A percentile compares a stretch with the other conserved stretches of the same genome.
Conservation (phyloP, 73 alveolate species). For the Paramecium octaurelia region DNA sequence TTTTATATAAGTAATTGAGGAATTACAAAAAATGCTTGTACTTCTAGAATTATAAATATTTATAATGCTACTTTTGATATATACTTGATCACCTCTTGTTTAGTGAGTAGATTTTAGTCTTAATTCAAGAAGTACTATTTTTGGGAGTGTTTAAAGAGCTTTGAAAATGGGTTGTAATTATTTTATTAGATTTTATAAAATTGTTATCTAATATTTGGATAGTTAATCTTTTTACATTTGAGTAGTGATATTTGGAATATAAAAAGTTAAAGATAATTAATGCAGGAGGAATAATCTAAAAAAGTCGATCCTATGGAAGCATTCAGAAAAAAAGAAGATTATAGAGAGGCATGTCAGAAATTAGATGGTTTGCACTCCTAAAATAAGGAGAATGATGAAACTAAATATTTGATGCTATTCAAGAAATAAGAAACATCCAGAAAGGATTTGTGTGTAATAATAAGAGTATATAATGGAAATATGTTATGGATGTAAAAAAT, state of each 20-base stretch:
- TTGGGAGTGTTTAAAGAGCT: neutral
- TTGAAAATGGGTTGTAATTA: neutral
- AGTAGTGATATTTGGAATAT: neutral
- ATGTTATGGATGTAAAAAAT: conserved; percentile 45
- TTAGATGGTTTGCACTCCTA: conserved; percentile 6
- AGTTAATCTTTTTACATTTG: neutral
- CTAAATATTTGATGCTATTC: neutral
- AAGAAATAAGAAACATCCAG: conserved; percentile 6
- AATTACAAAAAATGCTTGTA: neutral
- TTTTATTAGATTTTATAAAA: neutral
- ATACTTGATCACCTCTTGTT: too few species aligned
- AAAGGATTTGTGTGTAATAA: neutral
- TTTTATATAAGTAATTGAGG: too few species aligned
- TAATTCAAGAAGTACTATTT: neutral
- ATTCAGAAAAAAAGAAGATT: conserved; percentile 10
- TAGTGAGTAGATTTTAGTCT: too few species aligned
- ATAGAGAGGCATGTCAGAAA: conserved; percentile 1
- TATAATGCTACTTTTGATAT: too few species aligned
- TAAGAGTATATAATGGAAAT: conserved; percentile 38
- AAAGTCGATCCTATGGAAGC: conserved; percentile 18
- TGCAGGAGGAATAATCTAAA: neutral
- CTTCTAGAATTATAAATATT: neutral
- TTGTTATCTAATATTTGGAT: conserved; percentile 5
- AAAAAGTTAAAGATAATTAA: neutral
- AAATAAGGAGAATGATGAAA: neutral